Conservation (phyloP, 495 filamentous ascomycete species). For the Talaromyces liani region DNA sequence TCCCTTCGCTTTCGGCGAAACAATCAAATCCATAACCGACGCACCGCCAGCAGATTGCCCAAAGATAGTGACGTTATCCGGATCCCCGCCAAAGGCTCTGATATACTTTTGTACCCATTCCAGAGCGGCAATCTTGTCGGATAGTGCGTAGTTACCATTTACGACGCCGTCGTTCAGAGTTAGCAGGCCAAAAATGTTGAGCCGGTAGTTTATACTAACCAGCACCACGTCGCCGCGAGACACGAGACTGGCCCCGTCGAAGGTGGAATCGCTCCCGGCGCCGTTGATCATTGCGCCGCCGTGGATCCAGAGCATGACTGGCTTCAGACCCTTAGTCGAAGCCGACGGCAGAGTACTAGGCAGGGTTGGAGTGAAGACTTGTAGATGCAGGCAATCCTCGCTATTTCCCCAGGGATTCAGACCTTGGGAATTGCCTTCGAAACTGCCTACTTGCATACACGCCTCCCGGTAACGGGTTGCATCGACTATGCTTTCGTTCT, state of each 20-base stretch:
- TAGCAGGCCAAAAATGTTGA: conserved; percentile 35
- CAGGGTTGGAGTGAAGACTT: conserved; percentile 21
- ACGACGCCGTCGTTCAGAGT: conserved; percentile 20
- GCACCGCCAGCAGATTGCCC: conserved; percentile 51
- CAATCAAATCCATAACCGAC: conserved; percentile 42
- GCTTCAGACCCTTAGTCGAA: conserved; percentile 17
- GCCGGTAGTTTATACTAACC: conserved; percentile 41
- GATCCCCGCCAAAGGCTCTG: conserved; percentile 42
- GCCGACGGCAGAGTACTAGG: conserved; percentile 15
- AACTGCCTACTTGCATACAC: conserved; percentile 30
- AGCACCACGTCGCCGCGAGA: conserved; percentile 39
- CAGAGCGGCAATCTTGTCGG: conserved; percentile 34
- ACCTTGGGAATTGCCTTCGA: not conserved
- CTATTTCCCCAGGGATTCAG: conserved; percentile 17
- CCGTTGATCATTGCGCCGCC: conserved; percentile 40
- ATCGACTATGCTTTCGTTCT: conserved; percentile 28
- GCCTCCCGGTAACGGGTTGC: conserved; percentile 34
- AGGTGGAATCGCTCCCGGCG: conserved; percentile 24
- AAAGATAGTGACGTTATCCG: conserved; percentile 39
- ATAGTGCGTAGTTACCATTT: conserved; percentile 30
- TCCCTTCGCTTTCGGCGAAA: conserved; percentile 22
- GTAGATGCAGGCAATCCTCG: conserved; percentile 41
- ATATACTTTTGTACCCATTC: conserved; percentile 48
- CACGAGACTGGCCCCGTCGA: conserved; percentile 37
- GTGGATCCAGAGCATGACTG: conserved; percentile 42